phyloP scores from a whole-genome alignment of 495 filamentous ascomycete genomes.

The Penicillium antarcticum region DNA sequence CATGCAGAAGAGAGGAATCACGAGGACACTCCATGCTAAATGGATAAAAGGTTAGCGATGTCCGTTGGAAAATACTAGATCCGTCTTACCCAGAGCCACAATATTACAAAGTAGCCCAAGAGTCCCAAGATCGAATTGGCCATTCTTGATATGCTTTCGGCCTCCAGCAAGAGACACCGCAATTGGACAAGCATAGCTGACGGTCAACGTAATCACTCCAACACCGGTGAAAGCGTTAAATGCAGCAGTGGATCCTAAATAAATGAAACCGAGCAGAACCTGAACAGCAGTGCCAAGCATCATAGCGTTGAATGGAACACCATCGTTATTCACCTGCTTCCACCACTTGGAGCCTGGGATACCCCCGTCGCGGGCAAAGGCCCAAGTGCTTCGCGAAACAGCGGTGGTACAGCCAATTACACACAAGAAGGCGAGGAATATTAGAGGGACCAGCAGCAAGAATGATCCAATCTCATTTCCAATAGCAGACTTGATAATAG shows the following conservation, averaged over 20 bases:
- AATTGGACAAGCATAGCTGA: conserved; percentile 53
- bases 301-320: conserved; percentile 50
- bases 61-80: neutral
- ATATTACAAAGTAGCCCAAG: conserved; percentile 54
- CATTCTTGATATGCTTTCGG: conserved; percentile 45
- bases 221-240: conserved; percentile 59
- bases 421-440: conserved; percentile 64
- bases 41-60: neutral
- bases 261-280: conserved; percentile 54
- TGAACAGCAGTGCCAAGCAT: conserved; percentile 48
- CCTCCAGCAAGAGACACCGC: conserved; percentile 44
- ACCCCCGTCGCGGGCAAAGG: conserved; percentile 56
- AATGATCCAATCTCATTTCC: conserved; percentile 51
- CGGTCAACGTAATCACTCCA: conserved; percentile 54
- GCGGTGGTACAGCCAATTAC: conserved; percentile 63
- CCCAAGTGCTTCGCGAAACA: conserved; percentile 64
- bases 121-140: conserved; percentile 52
- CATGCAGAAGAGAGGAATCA: conserved; percentile 49
- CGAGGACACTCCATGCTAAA: conserved; percentile 54
- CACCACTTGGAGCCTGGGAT: conserved; percentile 60
- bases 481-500: conserved; percentile 15
- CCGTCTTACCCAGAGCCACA: conserved; percentile 47
- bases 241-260: conserved; percentile 52
- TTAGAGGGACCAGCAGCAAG: conserved; percentile 60
- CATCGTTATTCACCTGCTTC: conserved; percentile 44